phyloP scores from a whole-genome alignment of 176 grass and related monocot species.

The Luzula sylvatica region DNA sequence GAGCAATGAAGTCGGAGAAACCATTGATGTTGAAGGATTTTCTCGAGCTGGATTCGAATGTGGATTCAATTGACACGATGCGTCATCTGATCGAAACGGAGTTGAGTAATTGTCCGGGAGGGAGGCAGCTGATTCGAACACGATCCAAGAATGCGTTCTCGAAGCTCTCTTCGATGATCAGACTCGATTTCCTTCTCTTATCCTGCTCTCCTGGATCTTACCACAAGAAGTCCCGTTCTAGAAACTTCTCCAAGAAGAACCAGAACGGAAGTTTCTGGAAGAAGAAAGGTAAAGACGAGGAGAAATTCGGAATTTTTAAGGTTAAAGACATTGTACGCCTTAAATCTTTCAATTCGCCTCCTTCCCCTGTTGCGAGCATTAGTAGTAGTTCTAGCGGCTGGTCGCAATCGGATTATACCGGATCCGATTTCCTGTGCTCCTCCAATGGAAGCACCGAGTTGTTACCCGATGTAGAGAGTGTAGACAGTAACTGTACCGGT shows the following conservation, averaged over 20 bases:
- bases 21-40: slow-evolving; percentile 62
- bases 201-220: slow-evolving; percentile 11
- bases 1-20: slow-evolving; percentile 11
- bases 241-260: slow-evolving; percentile 29
- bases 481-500: neutral
- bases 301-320: neutral
- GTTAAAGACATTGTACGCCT: slow-evolving; percentile 7
- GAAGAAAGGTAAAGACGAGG: slow-evolving; percentile 25
- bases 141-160: slow-evolving; percentile 23
- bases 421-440: slow-evolving; percentile 14
- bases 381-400: neutral
- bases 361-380: slow-evolving; percentile 17
- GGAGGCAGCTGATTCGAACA: slow-evolving; percentile 9
- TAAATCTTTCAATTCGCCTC: slow-evolving; percentile 3
- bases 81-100: slow-evolving; percentile 32
- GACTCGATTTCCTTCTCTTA: slow-evolving; percentile 24
- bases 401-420: slow-evolving; percentile 16
- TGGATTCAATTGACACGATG: slow-evolving; percentile 39
- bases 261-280: slow-evolving; percentile 32
- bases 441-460: slow-evolving; percentile 14
- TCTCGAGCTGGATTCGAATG: slow-evolving; percentile 50
- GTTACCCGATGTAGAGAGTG: neutral
- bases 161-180: slow-evolving; percentile 37
- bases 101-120: slow-evolving; percentile 6
- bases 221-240: slow-evolving; percentile 16